Evolutionary conservation across 176 grass and related monocot genomes (phyloP).

Genomic region (Echinochloa phyllopogon): DNA sequence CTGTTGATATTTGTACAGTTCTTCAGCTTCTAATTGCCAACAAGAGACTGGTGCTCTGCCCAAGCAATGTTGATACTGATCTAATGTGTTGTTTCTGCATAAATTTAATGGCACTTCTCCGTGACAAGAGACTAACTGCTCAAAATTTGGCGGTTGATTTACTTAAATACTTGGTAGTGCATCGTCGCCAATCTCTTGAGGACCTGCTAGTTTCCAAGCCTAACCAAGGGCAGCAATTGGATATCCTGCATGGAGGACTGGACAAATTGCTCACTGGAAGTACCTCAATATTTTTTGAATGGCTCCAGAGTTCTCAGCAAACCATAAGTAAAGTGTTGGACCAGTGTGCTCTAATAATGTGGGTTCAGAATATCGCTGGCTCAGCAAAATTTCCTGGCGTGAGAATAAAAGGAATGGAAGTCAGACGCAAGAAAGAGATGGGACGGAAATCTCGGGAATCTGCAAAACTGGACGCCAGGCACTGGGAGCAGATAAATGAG

Average conservation of each 20-base stretch:
- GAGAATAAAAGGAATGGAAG: slow-evolving; percentile 98
- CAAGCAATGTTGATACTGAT: slow-evolving; percentile 94
- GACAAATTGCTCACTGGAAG: slow-evolving; percentile 88
- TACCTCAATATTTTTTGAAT: slow-evolving; percentile 81
- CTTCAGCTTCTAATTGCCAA: slow-evolving; percentile 93
- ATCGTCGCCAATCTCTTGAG: slow-evolving; percentile 83
- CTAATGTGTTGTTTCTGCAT: slow-evolving; percentile 89
- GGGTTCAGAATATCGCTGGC: slow-evolving; percentile 85
- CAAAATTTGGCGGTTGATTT: slow-evolving; percentile 81
- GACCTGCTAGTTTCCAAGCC: slow-evolving; percentile 82
- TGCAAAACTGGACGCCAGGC: slow-evolving; percentile 72
- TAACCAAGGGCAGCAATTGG: slow-evolving; percentile 75
- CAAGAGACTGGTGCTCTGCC: slow-evolving; percentile 90
- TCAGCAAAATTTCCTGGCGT: slow-evolving; percentile 97
- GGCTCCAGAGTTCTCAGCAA: slow-evolving; percentile 80
- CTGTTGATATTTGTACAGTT: slow-evolving; percentile 88
- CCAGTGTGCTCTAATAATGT: slow-evolving; percentile 91
- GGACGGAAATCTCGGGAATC: slow-evolving; percentile 78
- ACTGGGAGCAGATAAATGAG: slow-evolving; percentile 91
- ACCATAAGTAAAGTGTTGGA: slow-evolving; percentile 87
- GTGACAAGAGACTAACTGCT: slow-evolving; percentile 82
- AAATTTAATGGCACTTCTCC: slow-evolving; percentile 89
- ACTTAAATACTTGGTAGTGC: slow-evolving; percentile 89
- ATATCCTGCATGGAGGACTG: slow-evolving; percentile 89
- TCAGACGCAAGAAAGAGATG: slow-evolving; percentile 94